phyloP scores from a whole-genome alignment of 805 yeast genomes.

The Starmerella floricola region DNA sequence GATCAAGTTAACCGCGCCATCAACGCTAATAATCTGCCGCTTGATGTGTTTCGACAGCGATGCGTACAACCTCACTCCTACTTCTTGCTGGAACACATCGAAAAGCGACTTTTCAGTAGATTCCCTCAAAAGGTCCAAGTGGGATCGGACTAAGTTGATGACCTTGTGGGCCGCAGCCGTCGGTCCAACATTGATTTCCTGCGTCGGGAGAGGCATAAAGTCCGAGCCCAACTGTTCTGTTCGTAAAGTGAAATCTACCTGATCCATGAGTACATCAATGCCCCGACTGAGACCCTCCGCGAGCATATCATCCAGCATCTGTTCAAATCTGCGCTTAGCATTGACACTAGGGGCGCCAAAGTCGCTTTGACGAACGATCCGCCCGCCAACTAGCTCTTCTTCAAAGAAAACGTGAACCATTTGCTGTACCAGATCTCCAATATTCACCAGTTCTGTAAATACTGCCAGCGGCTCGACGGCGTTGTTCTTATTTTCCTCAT shows the following conservation, averaged over 20 bases:
- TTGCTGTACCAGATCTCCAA: conserved; percentile 85
- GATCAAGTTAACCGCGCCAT: conserved; percentile 73
- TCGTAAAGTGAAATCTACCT: conserved; percentile 51
- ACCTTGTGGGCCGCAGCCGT: conserved; percentile 56
- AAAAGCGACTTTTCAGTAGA: conserved; percentile 78
- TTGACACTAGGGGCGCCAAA: conserved; percentile 67
- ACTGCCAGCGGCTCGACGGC: conserved; percentile 71
- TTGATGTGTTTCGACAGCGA: conserved; percentile 67
- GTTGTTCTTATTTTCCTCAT: conserved; percentile 13
- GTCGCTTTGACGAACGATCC: conserved; percentile 60
- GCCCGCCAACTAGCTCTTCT: conserved; percentile 52
- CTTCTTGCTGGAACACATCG: conserved; percentile 88
- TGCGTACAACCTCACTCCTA: conserved; percentile 74
- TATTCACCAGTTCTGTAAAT: conserved; percentile 81
- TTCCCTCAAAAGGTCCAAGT: conserved; percentile 60
- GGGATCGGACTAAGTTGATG: conserved; percentile 51
- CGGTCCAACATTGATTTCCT: conserved; percentile 27
- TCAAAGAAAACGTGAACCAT: conserved; percentile 84
- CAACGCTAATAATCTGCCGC: conserved; percentile 55
- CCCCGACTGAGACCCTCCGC: conserved; percentile 92
- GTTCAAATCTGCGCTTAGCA: conserved; percentile 70
- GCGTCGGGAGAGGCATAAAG: conserved; percentile 40
- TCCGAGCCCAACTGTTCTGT: conserved; percentile 49
- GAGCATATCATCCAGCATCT: conserved; percentile 69
- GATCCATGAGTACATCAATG: conserved; percentile 74